These are phyloP conservation scores for Aulographum hederae DNA, from an alignment of 2,329 filamentous ascomycete species.

Conservation along the genomic window DNA sequence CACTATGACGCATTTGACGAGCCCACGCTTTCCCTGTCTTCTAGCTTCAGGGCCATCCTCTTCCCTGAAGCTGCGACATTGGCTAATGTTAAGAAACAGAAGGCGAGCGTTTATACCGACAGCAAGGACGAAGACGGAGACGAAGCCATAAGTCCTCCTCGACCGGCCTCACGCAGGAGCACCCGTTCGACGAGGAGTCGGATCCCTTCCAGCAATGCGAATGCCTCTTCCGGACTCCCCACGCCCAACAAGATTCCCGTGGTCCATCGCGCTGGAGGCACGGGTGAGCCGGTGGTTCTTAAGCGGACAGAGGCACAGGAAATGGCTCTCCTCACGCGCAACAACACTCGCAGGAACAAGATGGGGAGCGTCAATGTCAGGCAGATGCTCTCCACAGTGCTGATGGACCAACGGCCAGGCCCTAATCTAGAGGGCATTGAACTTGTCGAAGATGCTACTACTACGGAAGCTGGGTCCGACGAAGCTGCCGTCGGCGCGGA, in stretches of 20 bases:
- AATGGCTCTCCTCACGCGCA: constrained; percentile 23
- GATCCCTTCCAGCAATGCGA: not conserved
- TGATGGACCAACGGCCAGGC: constrained; percentile 1
- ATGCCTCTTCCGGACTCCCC: not conserved
- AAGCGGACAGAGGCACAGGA: constrained; percentile 31
- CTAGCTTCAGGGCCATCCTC: too few relatives aligned
- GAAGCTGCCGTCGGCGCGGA: not conserved
- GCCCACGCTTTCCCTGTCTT: too few relatives aligned
- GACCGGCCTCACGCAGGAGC: not conserved
- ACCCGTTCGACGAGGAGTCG: not conserved
- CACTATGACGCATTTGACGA: not conserved
- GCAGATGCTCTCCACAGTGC: constrained; percentile 20
- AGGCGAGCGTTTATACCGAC: not conserved
- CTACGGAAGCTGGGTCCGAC: not conserved
- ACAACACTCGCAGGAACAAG: constrained; percentile 33
- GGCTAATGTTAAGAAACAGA: not conserved
- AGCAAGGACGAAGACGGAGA: not conserved
- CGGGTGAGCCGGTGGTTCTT: constrained; percentile 27
- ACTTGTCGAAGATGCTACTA: constrained; percentile 4
- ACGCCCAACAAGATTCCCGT: not conserved
- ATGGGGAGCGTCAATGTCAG: constrained; percentile 21
- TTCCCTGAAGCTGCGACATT: not conserved
- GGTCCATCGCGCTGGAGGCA: constrained; percentile 15
- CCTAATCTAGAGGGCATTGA: too few relatives aligned
- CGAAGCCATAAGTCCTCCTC: not conserved